Evolutionary conservation across 2,329 filamentous ascomycete genomes (phyloP).

Genomic region (Claviceps sp.): DNA sequence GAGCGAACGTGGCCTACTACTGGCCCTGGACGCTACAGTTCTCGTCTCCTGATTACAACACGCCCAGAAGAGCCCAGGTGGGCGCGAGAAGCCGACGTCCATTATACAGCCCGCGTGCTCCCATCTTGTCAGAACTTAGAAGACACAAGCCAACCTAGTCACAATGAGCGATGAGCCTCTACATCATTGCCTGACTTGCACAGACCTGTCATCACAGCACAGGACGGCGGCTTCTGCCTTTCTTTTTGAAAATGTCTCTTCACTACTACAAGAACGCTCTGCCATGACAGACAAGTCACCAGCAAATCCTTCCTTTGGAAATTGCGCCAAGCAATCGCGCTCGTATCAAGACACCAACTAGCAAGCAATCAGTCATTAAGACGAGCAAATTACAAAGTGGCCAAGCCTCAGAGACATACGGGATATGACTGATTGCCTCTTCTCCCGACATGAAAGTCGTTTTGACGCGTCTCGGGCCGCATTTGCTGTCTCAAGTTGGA

Average conservation of each 20-base stretch:
- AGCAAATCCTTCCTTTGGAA: neutral
- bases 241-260: neutral
- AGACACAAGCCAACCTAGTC: neutral
- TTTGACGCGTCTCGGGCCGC: neutral
- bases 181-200: neutral
- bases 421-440: neutral
- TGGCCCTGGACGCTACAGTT: neutral
- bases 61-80: neutral
- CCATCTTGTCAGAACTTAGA: neutral
- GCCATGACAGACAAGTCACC: neutral
- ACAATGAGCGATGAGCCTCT: neutral
- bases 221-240: neutral
- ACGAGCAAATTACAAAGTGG: neutral
- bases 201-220: neutral
- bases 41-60: neutral
- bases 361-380: neutral
- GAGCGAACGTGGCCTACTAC: neutral
- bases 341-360: neutral
- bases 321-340: neutral
- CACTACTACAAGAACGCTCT: too few species aligned
- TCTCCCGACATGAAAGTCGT: neutral
- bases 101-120: neutral
- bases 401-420: neutral
- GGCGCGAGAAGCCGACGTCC: neutral
- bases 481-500: neutral